Evolutionary conservation across 768 basidiomycete species (phyloP).

Genomic region (Boletus sp.): DNA sequence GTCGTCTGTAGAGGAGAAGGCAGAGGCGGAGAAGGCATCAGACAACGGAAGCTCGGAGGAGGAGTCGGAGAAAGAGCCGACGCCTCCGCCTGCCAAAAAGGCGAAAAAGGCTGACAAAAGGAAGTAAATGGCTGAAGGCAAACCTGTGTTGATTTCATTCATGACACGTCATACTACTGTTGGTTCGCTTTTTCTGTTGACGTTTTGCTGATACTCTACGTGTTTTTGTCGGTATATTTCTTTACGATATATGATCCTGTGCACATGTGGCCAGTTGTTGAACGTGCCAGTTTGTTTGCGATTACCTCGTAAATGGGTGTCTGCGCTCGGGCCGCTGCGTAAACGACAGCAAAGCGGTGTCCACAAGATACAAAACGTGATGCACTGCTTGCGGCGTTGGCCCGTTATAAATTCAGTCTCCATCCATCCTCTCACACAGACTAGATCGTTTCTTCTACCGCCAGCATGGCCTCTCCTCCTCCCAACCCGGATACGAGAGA

Average conservation of each 20-base stretch:
- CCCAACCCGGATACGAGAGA: constrained; percentile 54
- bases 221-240: constrained; percentile 26
- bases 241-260: constrained; percentile 20
- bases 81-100: constrained; percentile 32
- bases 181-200: constrained; percentile 3
- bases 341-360: constrained; percentile 35
- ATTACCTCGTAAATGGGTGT: constrained; percentile 6
- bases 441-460: constrained; percentile 1
- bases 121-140: constrained; percentile 16
- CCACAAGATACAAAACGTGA: constrained; percentile 23
- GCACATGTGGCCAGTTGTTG: not conserved
- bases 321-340: constrained; percentile 20
- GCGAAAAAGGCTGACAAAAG: constrained; percentile 28
- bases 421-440: constrained; percentile 25
- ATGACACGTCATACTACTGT: constrained; percentile 1
- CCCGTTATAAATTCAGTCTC: constrained; percentile 24
- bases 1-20: constrained; percentile 26
- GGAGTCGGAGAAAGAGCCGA: constrained; percentile 28
- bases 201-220: constrained; percentile 25
- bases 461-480: constrained; percentile 45
- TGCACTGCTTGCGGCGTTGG: constrained; percentile 15
- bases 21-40: constrained; percentile 18
- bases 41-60: constrained; percentile 24
- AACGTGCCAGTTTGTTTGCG: not conserved
- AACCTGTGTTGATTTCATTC: constrained; percentile 10